These are phyloP conservation scores for Stephania cephalantha DNA, from an alignment of 164 flowering plant species.

Conservation along the genomic window DNA sequence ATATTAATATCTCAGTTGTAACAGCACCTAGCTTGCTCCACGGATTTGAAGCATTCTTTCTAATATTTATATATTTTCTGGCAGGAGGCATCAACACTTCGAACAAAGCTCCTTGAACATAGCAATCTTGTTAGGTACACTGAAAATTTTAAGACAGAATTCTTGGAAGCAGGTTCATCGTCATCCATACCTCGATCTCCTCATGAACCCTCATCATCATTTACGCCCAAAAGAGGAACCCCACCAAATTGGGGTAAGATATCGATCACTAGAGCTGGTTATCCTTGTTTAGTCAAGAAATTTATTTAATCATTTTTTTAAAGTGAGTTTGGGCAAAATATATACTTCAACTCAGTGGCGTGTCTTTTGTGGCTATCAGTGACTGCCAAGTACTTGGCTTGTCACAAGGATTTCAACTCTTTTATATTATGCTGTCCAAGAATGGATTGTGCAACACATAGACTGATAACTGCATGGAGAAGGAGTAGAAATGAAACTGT, in stretches of 20 bases:
- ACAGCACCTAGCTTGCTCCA: neutral
- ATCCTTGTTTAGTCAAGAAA: neutral
- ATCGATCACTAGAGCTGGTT: neutral
- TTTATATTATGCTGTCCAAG: too few relatives aligned
- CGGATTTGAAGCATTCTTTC: neutral
- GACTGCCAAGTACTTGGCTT: neutral
- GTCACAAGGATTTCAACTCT: neutral
- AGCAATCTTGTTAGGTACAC: constrained; percentile 59
- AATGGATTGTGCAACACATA: neutral
- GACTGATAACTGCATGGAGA: neutral
- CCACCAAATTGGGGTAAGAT: constrained; percentile 64
- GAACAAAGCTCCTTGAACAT: constrained; percentile 54
- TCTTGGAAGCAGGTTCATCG: constrained; percentile 44
- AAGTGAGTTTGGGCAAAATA: neutral
- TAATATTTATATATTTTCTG: constrained; percentile 8
- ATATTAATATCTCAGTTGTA: neutral
- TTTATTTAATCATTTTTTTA: neutral
- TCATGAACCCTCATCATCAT: constrained; percentile 47
- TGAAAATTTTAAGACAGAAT: constrained; percentile 49
- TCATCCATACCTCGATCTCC: constrained; percentile 37
- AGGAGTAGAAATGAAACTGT: neutral
- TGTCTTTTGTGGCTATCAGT: neutral
- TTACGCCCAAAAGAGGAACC: constrained; percentile 39
- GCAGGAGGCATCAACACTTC: constrained; percentile 71
- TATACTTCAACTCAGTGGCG: neutral